A percentile compares a stretch with the other conserved stretches of the same genome.
These are phyloP conservation scores for Aspergillus ustus DNA, from an alignment of 2,329 filamentous ascomycete species.

Conservation along the genomic window DNA sequence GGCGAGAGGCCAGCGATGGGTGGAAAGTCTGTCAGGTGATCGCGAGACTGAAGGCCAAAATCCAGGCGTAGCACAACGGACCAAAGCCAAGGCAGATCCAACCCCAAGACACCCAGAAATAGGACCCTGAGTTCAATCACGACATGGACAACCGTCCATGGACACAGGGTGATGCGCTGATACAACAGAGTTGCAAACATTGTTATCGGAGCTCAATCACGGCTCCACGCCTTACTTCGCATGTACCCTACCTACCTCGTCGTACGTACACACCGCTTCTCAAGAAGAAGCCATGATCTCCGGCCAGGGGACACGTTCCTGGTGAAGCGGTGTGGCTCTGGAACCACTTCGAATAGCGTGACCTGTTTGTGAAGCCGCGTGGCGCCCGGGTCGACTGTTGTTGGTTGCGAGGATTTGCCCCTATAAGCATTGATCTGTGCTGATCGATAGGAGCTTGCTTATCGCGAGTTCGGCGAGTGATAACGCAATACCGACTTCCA, in stretches of 20 bases:
- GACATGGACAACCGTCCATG: neutral
- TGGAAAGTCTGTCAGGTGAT: neutral
- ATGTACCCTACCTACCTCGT: neutral
- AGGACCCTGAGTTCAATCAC: neutral
- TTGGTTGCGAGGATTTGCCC: neutral
- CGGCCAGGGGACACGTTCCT: neutral
- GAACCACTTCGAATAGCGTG: neutral
- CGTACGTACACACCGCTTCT: slow-evolving; percentile 5
- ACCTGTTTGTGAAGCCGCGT: neutral
- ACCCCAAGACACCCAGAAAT: neutral
- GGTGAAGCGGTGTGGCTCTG: slow-evolving; percentile 2
- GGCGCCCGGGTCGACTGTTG: neutral
- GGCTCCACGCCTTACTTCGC: neutral
- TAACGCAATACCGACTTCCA: neutral
- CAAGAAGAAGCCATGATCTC: slow-evolving; percentile 2
- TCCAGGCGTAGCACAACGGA: neutral
- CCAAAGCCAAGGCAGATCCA: neutral
- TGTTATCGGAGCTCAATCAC: neutral
- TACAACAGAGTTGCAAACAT: neutral
- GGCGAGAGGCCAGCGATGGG: neutral
- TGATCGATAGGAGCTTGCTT: neutral
- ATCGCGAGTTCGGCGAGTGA: neutral
- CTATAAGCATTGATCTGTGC: neutral
- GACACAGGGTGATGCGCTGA: neutral
- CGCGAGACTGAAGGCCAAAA: neutral